Evolutionary conservation across 1,139 yeast genomes (phyloP).

Genomic region (Yamadazyma blattariae): DNA sequence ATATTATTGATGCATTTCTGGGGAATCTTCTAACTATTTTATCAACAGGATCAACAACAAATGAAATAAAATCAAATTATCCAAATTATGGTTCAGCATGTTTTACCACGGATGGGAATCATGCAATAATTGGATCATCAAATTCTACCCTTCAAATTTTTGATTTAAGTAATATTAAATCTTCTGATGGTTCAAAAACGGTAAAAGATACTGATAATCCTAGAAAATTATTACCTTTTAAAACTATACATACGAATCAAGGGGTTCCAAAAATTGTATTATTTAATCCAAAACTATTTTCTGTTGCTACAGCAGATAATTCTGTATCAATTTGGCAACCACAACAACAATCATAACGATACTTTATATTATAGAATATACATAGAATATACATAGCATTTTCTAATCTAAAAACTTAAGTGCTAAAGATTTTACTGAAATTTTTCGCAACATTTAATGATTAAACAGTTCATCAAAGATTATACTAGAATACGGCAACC

Average conservation of each 20-base stretch:
- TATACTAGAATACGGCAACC: conserved; percentile 7
- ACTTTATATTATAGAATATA: neutral
- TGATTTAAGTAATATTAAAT: conserved; percentile 47
- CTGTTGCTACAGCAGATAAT: conserved; percentile 81
- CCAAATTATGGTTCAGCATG: conserved; percentile 62
- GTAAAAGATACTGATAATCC: conserved; percentile 20
- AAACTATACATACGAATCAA: conserved; percentile 24
- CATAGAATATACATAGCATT: neutral
- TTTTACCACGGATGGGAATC: conserved; percentile 81
- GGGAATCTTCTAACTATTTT: conserved; percentile 59
- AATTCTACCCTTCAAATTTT: conserved; percentile 59
- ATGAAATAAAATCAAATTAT: conserved; percentile 24
- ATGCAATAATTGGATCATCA: conserved; percentile 62
- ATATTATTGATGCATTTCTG: conserved; percentile 68
- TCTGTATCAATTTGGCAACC: conserved; percentile 43
- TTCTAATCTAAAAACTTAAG: too few species aligned
- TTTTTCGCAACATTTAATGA: conserved; percentile 4
- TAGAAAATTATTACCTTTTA: conserved; percentile 21
- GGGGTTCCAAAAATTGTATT: conserved; percentile 59
- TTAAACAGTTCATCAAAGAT: conserved; percentile 4
- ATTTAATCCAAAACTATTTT: conserved; percentile 76
- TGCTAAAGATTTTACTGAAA: too few species aligned
- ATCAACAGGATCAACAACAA: conserved; percentile 21
- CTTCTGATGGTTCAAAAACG: conserved; percentile 22
- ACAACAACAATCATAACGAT: neutral